Base-by-base conservation (phyloP, 192 early-diverging fungal genomes). In the Backusella sp. region DNA sequence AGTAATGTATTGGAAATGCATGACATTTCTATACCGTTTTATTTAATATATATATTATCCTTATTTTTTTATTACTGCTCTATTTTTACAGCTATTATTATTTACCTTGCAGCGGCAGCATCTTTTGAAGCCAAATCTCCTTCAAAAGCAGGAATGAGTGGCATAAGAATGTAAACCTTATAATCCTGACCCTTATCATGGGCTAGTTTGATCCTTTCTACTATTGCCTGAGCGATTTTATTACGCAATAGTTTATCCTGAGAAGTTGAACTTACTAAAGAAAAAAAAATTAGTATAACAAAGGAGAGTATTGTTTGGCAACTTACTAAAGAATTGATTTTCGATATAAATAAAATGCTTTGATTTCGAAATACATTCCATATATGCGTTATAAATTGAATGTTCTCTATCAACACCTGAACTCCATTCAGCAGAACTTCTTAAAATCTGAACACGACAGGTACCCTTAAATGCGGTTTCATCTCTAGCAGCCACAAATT, bases 311-410 rank as follows among this genome's bases (percentile, higher is more conserved):
- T 35, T 8, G 0, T 15, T 23, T 15, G 11, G 6, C n/a, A 46
- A 72, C 88, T 77, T 88, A 90, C 88, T 90, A 82, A 97, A 97
- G 86, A 97, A 97, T 79, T 97, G 96, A 81, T 97, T 96, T 80
- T 97, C 96, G 72, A 97, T 96, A 83, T 97, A 97, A n/a, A 97
- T 85, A 82, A 92, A 70, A 32, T 70, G 42, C 41, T 70, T 70
- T 46, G 69, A 36, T 26, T 70, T 39, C 4, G 69, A 39, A 32
- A 70, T 70, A 46, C 69, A 70, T 46, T 70, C 69, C 72, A 92
- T 76, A 79, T 97, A 97, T 17, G 96, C 96, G 49, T 88, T 93
- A 67, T 92, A 88, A 73, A 96, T 95, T 9, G 92, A 93, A 78
- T 85, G 85, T 4, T 84, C 83, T 34, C 87, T 66, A 78, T 86